Evolutionary conservation across 495 filamentous ascomycete species (phyloP).

Genomic region (Poronia punctata): DNA sequence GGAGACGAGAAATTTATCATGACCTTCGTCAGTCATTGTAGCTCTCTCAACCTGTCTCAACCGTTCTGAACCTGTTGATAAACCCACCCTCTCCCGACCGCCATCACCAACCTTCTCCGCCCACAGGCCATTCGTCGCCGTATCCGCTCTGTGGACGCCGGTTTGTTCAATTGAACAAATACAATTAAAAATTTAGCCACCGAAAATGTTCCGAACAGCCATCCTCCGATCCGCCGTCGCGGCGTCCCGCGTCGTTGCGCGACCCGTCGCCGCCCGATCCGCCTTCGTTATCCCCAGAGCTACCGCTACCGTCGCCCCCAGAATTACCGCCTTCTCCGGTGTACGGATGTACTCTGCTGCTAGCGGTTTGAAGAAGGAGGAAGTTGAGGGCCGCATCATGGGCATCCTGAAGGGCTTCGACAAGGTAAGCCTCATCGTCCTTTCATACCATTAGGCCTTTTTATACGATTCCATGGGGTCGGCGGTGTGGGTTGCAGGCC

Average conservation of each 20-base stretch:
- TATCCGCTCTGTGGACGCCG: background rate
- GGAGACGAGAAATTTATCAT: slow-evolving; percentile 41
- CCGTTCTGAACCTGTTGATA: background rate
- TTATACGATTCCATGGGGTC: no score
- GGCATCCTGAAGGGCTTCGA: slow-evolving; percentile 90
- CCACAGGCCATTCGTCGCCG: background rate
- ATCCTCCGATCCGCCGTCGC: slow-evolving; percentile 58
- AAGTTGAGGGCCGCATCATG: slow-evolving; percentile 90
- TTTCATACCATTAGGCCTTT: slow-evolving; percentile 13
- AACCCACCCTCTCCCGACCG: background rate
- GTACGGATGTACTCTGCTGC: slow-evolving; percentile 81
- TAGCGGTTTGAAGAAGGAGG: slow-evolving; percentile 65
- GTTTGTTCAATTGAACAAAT: slow-evolving; percentile 15
- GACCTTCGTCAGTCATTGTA: slow-evolving; percentile 15
- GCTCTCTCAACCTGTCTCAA: slow-evolving; percentile 10
- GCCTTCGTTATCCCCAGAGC: slow-evolving; percentile 42
- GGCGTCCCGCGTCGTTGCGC: slow-evolving; percentile 46
- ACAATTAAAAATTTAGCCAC: no score
- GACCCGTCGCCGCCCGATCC: slow-evolving; percentile 50
- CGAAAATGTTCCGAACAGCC: slow-evolving; percentile 79
- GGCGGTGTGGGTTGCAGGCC: no score
- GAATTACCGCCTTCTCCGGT: slow-evolving; percentile 46
- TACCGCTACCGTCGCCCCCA: slow-evolving; percentile 49
- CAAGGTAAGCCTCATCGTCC: slow-evolving; percentile 60
- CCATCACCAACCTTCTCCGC: slow-evolving; percentile 1